A percentile compares a stretch with the other conserved stretches of the same genome.
phyloP scores from a whole-genome alignment of 805 yeast species.

The Candida mattraensis region DNA sequence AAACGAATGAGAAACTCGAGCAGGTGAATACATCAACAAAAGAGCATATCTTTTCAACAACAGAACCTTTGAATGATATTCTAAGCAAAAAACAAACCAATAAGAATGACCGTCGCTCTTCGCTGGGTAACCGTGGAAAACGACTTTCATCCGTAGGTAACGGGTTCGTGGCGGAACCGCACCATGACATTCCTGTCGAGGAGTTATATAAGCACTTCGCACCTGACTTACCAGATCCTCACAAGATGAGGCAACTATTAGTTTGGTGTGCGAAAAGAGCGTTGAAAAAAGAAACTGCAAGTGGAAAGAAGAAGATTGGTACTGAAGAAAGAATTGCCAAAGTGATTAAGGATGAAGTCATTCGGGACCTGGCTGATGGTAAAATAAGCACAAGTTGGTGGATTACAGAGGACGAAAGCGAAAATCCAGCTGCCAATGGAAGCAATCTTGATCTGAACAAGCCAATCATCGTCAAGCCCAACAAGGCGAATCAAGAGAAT shows the following conservation, averaged over 20 bases:
- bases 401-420: constrained; percentile 36
- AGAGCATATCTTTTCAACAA: neutral
- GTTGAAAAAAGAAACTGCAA: constrained; percentile 28
- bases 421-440: constrained; percentile 17
- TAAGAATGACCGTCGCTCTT: constrained; percentile 40
- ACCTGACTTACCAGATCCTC: constrained; percentile 64
- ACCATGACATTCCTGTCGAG: constrained; percentile 51
- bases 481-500: constrained; percentile 59
- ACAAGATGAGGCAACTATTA: constrained; percentile 65
- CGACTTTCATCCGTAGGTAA: constrained; percentile 73
- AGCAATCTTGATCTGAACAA: constrained; percentile 28
- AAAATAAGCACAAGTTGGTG: constrained; percentile 70
- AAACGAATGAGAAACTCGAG: neutral
- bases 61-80: constrained; percentile 8
- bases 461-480: constrained; percentile 46
- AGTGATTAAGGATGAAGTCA: constrained; percentile 61
- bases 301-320: constrained; percentile 14
- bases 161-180: constrained; percentile 69
- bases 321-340: constrained; percentile 51
- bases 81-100: constrained; percentile 4
- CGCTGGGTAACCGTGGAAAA: constrained; percentile 63
- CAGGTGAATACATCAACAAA: neutral
- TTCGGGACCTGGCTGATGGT: constrained; percentile 59
- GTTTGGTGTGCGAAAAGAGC: constrained; percentile 65
- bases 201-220: constrained; percentile 66